Percentiles rank a stretch among this genome's conserved stretches.
Conservation (phyloP, 108 stramenopile genomes). For the Pseudonitzschia delicatissima region DNA sequence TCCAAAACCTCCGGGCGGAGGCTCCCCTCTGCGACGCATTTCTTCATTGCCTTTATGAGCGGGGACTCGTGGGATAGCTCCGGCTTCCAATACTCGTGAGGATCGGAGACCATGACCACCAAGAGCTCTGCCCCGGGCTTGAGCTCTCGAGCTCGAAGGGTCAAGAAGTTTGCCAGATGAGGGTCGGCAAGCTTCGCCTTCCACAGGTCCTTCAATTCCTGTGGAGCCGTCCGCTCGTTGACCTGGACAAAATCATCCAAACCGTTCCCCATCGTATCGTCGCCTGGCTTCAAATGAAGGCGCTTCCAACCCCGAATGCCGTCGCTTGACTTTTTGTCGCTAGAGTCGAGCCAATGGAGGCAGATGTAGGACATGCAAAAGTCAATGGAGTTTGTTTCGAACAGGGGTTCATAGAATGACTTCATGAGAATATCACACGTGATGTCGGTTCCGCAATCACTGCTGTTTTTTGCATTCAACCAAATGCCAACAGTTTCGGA, state of each 20-base stretch:
- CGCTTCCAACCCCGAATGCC: slow-evolving; percentile 27
- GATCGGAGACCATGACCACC: slow-evolving; percentile 36
- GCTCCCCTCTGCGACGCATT: slow-evolving; percentile 26
- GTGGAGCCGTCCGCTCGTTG: slow-evolving; percentile 27
- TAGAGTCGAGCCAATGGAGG: slow-evolving; percentile 34
- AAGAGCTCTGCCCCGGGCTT: slow-evolving; percentile 34
- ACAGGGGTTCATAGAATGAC: slow-evolving; percentile 35
- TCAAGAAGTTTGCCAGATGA: slow-evolving; percentile 34
- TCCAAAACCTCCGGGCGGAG: slow-evolving; percentile 21
- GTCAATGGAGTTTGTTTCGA: slow-evolving; percentile 22
- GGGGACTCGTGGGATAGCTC: not conserved
- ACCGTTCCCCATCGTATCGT: slow-evolving; percentile 5
- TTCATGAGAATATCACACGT: slow-evolving; percentile 17
- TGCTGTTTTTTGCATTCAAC: slow-evolving; percentile 4
- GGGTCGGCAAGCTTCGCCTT: slow-evolving; percentile 21
- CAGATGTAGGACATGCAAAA: slow-evolving; percentile 37
- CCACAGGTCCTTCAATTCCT: slow-evolving; percentile 17
- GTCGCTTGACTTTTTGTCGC: not conserved
- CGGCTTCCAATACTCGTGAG: slow-evolving; percentile 24
- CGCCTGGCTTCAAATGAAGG: not conserved
- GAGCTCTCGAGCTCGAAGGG: slow-evolving; percentile 28
- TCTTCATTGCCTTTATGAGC: slow-evolving; percentile 25
- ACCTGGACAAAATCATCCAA: slow-evolving; percentile 10
- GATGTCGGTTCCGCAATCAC: slow-evolving; percentile 14
- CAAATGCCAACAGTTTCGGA: slow-evolving; percentile 8